A percentile compares a stretch with the other conserved stretches of the same genome.
phyloP scores from a whole-genome alignment of 352 stramenopile species.

The Phytophthora citrophthora region DNA sequence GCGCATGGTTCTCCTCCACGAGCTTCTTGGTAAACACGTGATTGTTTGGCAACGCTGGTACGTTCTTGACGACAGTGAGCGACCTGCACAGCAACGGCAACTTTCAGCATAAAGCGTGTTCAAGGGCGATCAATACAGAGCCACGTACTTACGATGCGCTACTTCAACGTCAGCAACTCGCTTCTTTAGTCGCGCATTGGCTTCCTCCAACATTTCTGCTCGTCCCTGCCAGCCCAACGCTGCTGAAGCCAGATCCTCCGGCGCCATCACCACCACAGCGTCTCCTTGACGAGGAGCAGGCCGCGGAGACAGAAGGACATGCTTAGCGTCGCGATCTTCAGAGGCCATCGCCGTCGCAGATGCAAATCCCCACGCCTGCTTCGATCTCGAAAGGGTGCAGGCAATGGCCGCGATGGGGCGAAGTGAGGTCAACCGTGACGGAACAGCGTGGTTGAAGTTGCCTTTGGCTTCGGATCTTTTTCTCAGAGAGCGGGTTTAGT shows the following conservation, averaged over 20 bases:
- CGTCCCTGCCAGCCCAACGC: constrained; percentile 51
- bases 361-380: constrained; percentile 8
- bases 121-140: not conserved
- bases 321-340: not conserved
- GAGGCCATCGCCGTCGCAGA: not conserved
- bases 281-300: constrained; percentile 4
- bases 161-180: constrained; percentile 39
- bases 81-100: constrained; percentile 32
- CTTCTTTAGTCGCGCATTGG: constrained; percentile 45
- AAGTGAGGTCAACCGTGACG: not conserved
- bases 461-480: constrained; percentile 22
- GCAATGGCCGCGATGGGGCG: constrained; percentile 6
- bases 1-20: constrained; percentile 63
- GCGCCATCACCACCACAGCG: constrained; percentile 44
- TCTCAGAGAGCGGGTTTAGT: constrained; percentile 33
- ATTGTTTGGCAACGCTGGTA: constrained; percentile 64
- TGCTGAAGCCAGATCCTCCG: constrained; percentile 35
- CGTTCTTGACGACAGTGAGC: constrained; percentile 61
- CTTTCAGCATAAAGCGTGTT: not conserved
- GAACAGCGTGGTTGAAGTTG: constrained; percentile 33
- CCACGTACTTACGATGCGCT: constrained; percentile 43
- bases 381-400: constrained; percentile 17
- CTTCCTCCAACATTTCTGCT: constrained; percentile 39
- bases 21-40: constrained; percentile 69
- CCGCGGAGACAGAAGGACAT: constrained; percentile 23